Conservation (phyloP, 225 moss, liverwort and hornwort genomes). For the Polytrichum formosum region DNA sequence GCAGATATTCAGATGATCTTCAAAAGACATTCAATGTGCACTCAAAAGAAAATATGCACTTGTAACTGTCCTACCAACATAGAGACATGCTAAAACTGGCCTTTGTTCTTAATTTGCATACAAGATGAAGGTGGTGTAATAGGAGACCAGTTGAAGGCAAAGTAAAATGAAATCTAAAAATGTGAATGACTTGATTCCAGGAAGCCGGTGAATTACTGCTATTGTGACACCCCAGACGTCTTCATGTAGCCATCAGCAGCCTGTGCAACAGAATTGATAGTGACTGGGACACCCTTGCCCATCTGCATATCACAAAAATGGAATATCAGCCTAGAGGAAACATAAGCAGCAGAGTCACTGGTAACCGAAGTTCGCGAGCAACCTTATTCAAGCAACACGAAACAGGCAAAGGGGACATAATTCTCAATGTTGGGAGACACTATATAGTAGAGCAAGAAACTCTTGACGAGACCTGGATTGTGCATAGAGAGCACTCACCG, state of each 20-base stretch:
- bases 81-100: too few species aligned
- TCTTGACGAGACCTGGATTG: slow-evolving; percentile 2
- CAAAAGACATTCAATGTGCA: too few species aligned
- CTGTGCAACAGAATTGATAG: slow-evolving; percentile 80
- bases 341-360: background rate
- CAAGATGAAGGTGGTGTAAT: background rate
- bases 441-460: background rate
- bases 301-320: slow-evolving; percentile 52
- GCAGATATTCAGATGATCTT: too few species aligned
- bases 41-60: too few species aligned
- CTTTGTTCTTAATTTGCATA: background rate
- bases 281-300: slow-evolving; percentile 84
- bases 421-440: background rate
- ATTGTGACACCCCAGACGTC: slow-evolving; percentile 51
- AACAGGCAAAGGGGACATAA: background rate
- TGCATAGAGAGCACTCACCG: slow-evolving; percentile 38
- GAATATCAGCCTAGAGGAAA: background rate
- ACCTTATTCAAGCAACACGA: background rate
- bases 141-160: background rate
- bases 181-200: background rate
- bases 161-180: background rate
- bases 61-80: too few species aligned
- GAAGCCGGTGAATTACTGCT: background rate
- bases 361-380: background rate
- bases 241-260: slow-evolving; percentile 84